phyloP scores from a whole-genome alignment of 179 eudicot species.

The Actinidia chinensis region DNA sequence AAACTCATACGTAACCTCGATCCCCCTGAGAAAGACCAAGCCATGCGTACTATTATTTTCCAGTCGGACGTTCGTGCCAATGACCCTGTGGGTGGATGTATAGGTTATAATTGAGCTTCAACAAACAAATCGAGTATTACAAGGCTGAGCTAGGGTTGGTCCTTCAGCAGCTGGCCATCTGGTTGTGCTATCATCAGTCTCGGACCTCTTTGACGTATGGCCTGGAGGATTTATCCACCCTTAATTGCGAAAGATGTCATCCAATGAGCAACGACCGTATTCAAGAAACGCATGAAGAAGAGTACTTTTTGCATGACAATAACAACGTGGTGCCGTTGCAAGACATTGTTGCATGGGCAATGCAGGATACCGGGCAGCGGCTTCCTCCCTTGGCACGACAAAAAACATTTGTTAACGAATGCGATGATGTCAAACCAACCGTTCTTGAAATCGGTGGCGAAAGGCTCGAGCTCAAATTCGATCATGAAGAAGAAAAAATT shows the following conservation, averaged over 20 bases:
- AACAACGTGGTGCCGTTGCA: not conserved
- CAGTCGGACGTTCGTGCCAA: conserved; percentile 64
- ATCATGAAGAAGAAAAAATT: conserved; percentile 1
- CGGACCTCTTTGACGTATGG: too few relatives aligned
- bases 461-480: not conserved
- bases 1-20: conserved; percentile 50
- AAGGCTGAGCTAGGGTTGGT: conserved; percentile 55
- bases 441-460: conserved; percentile 1
- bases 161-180: conserved; percentile 59
- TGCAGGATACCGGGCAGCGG: conserved; percentile 10
- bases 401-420: conserved; percentile 1
- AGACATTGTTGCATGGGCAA: conserved; percentile 13
- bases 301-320: conserved; percentile 12
- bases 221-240: not conserved
- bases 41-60: conserved; percentile 66
- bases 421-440: conserved; percentile 15
- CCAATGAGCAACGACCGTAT: not conserved
- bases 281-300: not conserved
- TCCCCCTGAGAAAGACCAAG: conserved; percentile 46
- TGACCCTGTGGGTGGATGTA: conserved; percentile 83
- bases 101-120: conserved; percentile 49
- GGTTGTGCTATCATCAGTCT: conserved; percentile 27
- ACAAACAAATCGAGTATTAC: conserved; percentile 39
- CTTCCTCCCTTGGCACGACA: conserved; percentile 18
- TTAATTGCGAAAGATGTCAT: not conserved